Conservation (phyloP, 1,139 yeast species). For the Pichia sp. region DNA sequence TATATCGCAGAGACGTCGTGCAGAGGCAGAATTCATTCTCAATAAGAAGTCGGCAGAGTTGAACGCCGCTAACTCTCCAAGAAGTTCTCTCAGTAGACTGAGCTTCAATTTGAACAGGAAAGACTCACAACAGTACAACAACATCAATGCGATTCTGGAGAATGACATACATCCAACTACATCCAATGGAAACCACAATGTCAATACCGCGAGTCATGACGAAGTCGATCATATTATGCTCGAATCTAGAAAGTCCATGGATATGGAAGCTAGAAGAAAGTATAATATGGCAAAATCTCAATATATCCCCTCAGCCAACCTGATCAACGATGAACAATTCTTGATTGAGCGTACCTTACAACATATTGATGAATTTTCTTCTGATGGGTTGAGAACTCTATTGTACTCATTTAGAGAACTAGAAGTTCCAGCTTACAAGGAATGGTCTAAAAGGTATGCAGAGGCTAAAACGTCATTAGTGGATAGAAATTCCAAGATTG, state of each 20-base stretch:
- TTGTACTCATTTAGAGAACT: constrained; percentile 77
- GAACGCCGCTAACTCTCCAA: constrained; percentile 14
- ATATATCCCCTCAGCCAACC: constrained; percentile 51
- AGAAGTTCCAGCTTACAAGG: constrained; percentile 46
- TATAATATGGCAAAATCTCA: constrained; percentile 33
- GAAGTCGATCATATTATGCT: constrained; percentile 56
- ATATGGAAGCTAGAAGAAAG: constrained; percentile 50
- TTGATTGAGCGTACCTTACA: constrained; percentile 78
- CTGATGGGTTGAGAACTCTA: constrained; percentile 89
- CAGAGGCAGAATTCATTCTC: constrained; percentile 75
- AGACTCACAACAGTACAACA: background rate
- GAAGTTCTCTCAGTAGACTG: constrained; percentile 1
- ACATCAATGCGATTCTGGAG: constrained; percentile 27
- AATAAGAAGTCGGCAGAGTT: constrained; percentile 31
- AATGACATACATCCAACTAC: too few relatives aligned
- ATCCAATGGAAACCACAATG: too few relatives aligned
- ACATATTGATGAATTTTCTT: constrained; percentile 89
- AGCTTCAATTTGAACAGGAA: constrained; percentile 3
- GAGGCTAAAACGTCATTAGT: constrained; percentile 72
- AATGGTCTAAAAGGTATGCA: constrained; percentile 62
- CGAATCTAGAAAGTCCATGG: constrained; percentile 57
- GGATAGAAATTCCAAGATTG: constrained; percentile 62
- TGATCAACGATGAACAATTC: constrained; percentile 69
- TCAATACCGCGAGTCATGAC: too few relatives aligned
- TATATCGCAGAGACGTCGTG: constrained; percentile 58